Conservation (phyloP, 306 rosid genomes). For the Lablab purpureus region DNA sequence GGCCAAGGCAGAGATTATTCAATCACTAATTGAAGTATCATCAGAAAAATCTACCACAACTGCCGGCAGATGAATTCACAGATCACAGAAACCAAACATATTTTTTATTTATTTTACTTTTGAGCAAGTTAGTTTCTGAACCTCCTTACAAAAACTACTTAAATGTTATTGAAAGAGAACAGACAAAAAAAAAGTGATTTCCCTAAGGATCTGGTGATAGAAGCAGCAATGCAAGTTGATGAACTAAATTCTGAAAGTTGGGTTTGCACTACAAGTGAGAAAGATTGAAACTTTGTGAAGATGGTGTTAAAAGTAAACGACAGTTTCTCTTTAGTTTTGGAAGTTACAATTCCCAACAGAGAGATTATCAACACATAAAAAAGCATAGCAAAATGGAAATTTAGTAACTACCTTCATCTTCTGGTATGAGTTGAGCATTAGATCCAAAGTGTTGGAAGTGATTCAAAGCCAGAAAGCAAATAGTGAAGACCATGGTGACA, state of each 20-base stretch:
- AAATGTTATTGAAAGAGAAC: background rate
- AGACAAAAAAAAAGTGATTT: background rate
- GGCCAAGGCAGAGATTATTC: background rate
- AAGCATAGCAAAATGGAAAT: background rate
- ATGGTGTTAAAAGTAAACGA: background rate
- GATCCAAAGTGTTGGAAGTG: constrained; percentile 56
- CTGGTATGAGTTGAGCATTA: constrained; percentile 68
- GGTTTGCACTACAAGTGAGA: background rate
- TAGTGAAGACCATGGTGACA: constrained; percentile 46
- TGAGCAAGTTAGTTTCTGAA: constrained; percentile 10
- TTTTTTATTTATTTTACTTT: background rate
- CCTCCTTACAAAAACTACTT: background rate
- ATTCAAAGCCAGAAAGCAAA: constrained; percentile 47
- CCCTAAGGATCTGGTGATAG: background rate
- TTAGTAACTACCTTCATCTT: constrained; percentile 68
- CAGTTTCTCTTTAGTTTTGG: constrained; percentile 28
- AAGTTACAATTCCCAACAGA: constrained; percentile 29
- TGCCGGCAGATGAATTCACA: background rate
- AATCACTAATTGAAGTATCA: background rate
- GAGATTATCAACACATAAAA: background rate
- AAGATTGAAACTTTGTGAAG: background rate
- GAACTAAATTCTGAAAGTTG: constrained; percentile 12
- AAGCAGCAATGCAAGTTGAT: constrained; percentile 3
- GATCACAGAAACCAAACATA: background rate
- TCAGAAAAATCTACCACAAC: background rate